These are phyloP conservation scores for Dissophora globulifera DNA, from an alignment of 192 early-diverging fungal species.

Conservation along the genomic window DNA sequence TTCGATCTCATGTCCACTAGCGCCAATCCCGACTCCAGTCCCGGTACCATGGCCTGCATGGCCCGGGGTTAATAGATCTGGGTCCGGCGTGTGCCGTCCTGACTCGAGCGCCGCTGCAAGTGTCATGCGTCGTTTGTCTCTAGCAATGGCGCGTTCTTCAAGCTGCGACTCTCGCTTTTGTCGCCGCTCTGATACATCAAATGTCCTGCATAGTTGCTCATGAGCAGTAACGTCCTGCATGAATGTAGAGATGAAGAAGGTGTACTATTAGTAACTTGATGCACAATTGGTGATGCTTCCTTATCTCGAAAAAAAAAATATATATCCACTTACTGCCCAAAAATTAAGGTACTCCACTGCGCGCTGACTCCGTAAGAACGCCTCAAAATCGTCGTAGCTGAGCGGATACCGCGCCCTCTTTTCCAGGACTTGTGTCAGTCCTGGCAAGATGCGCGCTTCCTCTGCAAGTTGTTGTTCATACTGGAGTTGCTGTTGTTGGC, in stretches of 20 bases:
- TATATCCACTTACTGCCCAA: constrained; percentile 33
- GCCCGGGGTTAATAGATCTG: constrained; percentile 18
- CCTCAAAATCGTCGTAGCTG: constrained; percentile 48
- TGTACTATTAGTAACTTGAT: too few relatives aligned
- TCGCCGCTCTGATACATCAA: constrained; percentile 39
- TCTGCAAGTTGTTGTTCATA: constrained; percentile 29
- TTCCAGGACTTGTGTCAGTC: constrained; percentile 16
- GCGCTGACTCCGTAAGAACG: constrained; percentile 27
- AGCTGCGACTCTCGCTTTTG: constrained; percentile 33
- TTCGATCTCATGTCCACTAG: constrained; percentile 23
- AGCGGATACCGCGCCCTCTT: constrained; percentile 43
- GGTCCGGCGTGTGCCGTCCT: constrained; percentile 24
- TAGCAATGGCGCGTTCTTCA: constrained; percentile 25
- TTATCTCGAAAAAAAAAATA: neutral
- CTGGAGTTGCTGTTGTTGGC: constrained; percentile 22
- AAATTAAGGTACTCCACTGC: constrained; percentile 50
- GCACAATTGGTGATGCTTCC: neutral
- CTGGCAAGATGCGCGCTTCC: constrained; percentile 2
- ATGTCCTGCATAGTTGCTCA: constrained; percentile 41
- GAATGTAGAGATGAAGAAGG: neutral
- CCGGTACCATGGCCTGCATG: constrained; percentile 14
- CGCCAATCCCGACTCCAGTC: constrained; percentile 24
- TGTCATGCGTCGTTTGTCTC: constrained; percentile 15
- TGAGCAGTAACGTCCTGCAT: constrained; percentile 39
- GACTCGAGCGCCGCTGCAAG: constrained; percentile 19